These are phyloP conservation scores for Eutrema japonicum DNA, from an alignment of 345 rosid genomes.

Conservation along the genomic window DNA sequence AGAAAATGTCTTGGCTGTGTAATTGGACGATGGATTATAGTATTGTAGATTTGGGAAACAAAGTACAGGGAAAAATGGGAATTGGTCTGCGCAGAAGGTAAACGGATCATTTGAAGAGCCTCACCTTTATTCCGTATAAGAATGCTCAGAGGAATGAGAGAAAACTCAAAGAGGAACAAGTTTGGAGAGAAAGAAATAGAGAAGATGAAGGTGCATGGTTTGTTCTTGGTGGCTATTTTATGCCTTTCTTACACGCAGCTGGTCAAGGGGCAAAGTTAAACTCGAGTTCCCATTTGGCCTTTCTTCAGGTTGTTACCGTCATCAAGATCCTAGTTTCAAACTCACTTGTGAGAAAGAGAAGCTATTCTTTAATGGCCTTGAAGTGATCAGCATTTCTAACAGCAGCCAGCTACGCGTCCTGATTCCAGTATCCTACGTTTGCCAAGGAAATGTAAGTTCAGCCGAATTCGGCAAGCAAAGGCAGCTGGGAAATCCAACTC, in stretches of 20 bases:
- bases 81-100: not conserved
- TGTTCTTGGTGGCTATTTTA: conserved; percentile 14
- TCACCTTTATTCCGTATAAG: not conserved
- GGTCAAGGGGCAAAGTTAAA: conserved; percentile 15
- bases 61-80: not conserved
- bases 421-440: not conserved
- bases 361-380: not conserved
- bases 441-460: not conserved
- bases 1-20: not conserved
- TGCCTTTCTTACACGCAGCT: not conserved
- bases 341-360: conserved; percentile 1
- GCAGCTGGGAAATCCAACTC: not conserved
- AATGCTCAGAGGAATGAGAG: not conserved
- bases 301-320: conserved; percentile 28
- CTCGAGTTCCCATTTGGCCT: conserved; percentile 49
- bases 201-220: conserved; percentile 14
- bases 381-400: not conserved
- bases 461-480: too few species aligned
- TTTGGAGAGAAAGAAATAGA: conserved; percentile 7
- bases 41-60: not conserved
- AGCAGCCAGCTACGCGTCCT: conserved; percentile 18
- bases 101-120: not conserved
- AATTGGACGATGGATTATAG: not conserved
- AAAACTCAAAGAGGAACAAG: not conserved
- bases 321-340: conserved; percentile 17